Evolutionary conservation across 768 basidiomycete species (phyloP), one percentile per base, ranked within the genome.

Genomic region (Dentipellis fragilis): DNA sequence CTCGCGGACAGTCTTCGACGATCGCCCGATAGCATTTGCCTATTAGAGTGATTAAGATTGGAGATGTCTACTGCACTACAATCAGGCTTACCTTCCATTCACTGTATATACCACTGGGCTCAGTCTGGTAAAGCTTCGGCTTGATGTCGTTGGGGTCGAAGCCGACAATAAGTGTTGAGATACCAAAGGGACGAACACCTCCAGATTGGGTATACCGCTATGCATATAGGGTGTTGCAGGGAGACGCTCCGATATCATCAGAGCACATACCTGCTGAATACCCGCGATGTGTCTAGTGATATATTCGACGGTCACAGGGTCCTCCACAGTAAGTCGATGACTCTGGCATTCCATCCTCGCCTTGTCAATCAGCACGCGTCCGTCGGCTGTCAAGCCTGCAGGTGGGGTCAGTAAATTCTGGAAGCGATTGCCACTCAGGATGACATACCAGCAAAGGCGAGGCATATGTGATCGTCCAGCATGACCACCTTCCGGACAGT

Each of bases 201-300:
- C 96, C 96, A 10, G 94, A 96, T 78, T 99, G 96, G 12, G 96
- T 98, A 73, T 98, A 98, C 69, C 84, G 82, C 93, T 95, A 64
- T 10, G 47, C 35, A 36, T 54, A n/a, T 2, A 49, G 22, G 42
- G 51, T 39, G 14, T 21, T 17, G 47, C 46, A 54, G 14, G 21
- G 17, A 16, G 3, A 38, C 47, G 37, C 16, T 16, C 21, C 16
- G 54, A 42, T 21, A 21, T 50, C 23, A 39, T 23, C 38, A 16
- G 16, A 8, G 53, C 35, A 51, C 78, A 37, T 54, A 93, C 95
- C 80, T 99, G 96, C 72, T 99, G 95, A 61, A 98, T 92, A n/a
- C 93, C 92, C 54, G 96, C 96, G 67, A 99, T 88, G 72, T 96
- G 89, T 67, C 95, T 84, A 29, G 96, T 96, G 65, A 99, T 97